These are phyloP conservation scores for Sporisorium reilianum DNA, from an alignment of 1,284 basidiomycete genomes.

Conservation along the genomic window DNA sequence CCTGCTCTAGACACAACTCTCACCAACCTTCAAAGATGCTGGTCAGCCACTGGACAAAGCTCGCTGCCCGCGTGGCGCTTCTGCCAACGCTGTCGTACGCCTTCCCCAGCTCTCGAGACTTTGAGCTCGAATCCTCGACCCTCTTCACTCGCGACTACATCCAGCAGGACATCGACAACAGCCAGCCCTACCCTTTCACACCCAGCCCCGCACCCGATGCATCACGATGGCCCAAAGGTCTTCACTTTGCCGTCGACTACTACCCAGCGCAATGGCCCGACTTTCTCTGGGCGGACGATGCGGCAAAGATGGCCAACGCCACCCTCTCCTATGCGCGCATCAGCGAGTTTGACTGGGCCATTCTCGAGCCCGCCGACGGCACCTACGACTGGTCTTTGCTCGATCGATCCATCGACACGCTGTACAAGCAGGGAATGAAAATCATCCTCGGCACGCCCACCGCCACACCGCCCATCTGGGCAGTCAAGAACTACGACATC, in stretches of 20 bases:
- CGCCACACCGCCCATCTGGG: slow-evolving; percentile 53
- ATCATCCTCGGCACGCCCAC: slow-evolving; percentile 57
- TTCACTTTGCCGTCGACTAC: slow-evolving; percentile 56
- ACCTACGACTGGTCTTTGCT: slow-evolving; percentile 45
- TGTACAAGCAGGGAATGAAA: slow-evolving; percentile 45
- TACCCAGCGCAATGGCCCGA: slow-evolving; percentile 54
- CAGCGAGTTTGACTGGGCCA: slow-evolving; percentile 56
- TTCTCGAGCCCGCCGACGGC: slow-evolving; percentile 51
- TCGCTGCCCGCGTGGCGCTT: slow-evolving; percentile 23
- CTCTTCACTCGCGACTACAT: slow-evolving; percentile 96
- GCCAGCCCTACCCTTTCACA: slow-evolving; percentile 15
- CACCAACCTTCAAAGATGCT: slow-evolving; percentile 22
- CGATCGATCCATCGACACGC: slow-evolving; percentile 39
- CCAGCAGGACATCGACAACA: slow-evolving; percentile 74
- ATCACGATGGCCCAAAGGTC: slow-evolving; percentile 35
- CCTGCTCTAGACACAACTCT: too few species aligned
- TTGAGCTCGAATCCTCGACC: slow-evolving; percentile 84
- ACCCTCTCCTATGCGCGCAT: slow-evolving; percentile 47
- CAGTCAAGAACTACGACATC: slow-evolving; percentile 51
- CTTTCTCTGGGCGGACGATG: slow-evolving; percentile 44
- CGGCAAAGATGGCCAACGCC: slow-evolving; percentile 44
- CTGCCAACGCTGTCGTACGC: slow-evolving; percentile 20
- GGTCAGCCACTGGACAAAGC: slow-evolving; percentile 24
- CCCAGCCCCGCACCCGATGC: slow-evolving; percentile 13
- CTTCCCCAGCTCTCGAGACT: slow-evolving; percentile 29